Conservation (phyloP, 2,329 filamentous ascomycete species). For the Periconia digitata region DNA sequence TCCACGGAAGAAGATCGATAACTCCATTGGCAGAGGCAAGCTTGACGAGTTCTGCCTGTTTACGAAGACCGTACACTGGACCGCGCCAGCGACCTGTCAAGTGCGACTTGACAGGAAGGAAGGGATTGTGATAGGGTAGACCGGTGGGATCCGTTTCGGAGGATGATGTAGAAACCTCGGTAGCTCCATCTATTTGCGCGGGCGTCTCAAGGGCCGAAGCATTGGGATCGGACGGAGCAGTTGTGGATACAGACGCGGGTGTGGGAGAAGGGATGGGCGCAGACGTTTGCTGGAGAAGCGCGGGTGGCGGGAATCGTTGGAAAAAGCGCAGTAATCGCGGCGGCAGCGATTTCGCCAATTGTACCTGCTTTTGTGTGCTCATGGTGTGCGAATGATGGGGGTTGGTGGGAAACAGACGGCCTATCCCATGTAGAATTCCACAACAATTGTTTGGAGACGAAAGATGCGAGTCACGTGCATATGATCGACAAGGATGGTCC, state of each 20-base stretch:
- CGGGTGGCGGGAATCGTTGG: conserved; percentile 77
- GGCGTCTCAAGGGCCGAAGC: conserved; percentile 38
- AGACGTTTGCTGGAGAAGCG: conserved; percentile 44
- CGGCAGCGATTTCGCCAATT: conserved; percentile 72
- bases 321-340: conserved; percentile 82
- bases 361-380: conserved; percentile 41
- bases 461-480: conserved; percentile 20
- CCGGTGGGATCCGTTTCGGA: conserved; percentile 25
- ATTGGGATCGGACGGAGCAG: conserved; percentile 41
- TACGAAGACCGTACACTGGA: conserved; percentile 77
- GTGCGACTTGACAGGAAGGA: conserved; percentile 76
- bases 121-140: conserved; percentile 71
- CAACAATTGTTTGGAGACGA: conserved; percentile 4
- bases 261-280: conserved; percentile 1
- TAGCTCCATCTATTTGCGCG: conserved; percentile 15
- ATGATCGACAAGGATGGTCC: no score
- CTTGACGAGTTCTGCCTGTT: conserved; percentile 90
- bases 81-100: conserved; percentile 80
- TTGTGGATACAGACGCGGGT: conserved; percentile 22
- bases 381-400: conserved; percentile 19
- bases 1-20: conserved; percentile 76
- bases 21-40: conserved; percentile 77
- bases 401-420: conserved; percentile 4
- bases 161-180: conserved; percentile 15
- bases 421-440: not conserved